A percentile compares a stretch with the other conserved stretches of the same genome.
These are phyloP conservation scores for Isoetes taiwanensis DNA, from an alignment of 75 land plant genomes.

Conservation along the genomic window DNA sequence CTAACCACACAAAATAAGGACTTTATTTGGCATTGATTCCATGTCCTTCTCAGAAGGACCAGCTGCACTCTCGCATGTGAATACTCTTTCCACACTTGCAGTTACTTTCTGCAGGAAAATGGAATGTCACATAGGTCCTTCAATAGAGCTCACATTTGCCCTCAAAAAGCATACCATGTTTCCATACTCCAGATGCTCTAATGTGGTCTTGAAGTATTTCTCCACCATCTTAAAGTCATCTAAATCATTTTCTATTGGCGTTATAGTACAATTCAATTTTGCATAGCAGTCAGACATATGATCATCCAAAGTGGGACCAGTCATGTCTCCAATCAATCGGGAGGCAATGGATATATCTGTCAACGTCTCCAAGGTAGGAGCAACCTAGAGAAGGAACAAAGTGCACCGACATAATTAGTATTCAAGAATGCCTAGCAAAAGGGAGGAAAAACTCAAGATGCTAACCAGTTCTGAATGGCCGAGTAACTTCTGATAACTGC, in stretches of 20 bases:
- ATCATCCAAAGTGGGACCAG: slow-evolving; percentile 54
- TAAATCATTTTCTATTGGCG: slow-evolving; percentile 33
- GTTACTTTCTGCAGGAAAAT: slow-evolving; percentile 31
- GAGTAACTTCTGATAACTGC: no score
- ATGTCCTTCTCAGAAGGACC: slow-evolving; percentile 34
- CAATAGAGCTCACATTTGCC: neutral
- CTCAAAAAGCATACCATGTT: slow-evolving; percentile 51
- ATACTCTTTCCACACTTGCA: slow-evolving; percentile 38
- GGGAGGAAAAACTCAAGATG: no score
- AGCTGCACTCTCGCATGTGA: slow-evolving; percentile 30
- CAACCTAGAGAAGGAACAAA: no score
- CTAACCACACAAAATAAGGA: slow-evolving; percentile 72
- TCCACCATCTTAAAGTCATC: slow-evolving; percentile 62
- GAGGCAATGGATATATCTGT: slow-evolving; percentile 47
- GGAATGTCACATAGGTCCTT: neutral
- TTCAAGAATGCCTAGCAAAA: no score
- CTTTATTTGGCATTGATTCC: slow-evolving; percentile 47
- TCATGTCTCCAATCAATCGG: slow-evolving; percentile 53
- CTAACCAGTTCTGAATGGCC: no score
- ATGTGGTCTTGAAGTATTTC: slow-evolving; percentile 56
- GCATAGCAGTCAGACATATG: slow-evolving; percentile 39
- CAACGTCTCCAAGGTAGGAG: slow-evolving; percentile 38
- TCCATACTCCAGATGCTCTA: slow-evolving; percentile 41
- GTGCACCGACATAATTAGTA: no score
- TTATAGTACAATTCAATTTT: slow-evolving; percentile 39